Percentiles rank a stretch among this genome's conserved stretches.
These are phyloP conservation scores for Aspergillus fumigatiaffinis DNA, from an alignment of 2,329 filamentous ascomycete genomes.

Conservation along the genomic window DNA sequence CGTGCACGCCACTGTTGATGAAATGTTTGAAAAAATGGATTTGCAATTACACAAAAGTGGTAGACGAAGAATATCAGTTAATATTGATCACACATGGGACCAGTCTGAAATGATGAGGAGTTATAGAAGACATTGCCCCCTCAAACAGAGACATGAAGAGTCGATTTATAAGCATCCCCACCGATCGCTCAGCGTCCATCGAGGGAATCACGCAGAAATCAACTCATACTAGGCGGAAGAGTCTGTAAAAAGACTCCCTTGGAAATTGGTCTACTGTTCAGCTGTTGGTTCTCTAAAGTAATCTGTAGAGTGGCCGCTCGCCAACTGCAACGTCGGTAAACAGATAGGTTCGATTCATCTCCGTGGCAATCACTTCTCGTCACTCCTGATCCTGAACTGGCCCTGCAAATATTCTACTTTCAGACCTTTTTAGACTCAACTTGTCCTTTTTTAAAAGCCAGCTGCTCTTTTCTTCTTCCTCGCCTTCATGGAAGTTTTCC, in stretches of 20 bases:
- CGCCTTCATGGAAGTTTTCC: conserved; percentile 24
- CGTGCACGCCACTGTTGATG: background rate
- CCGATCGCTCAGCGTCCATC: background rate
- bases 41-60: background rate
- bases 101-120: background rate
- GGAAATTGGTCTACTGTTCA: background rate
- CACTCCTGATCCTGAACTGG: no score
- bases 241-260: background rate
- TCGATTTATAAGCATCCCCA: background rate
- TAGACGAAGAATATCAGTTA: background rate
- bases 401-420: no score
- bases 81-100: background rate
- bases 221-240: background rate
- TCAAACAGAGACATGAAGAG: background rate
- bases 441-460: conserved; percentile 33
- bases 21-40: background rate
- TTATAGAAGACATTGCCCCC: background rate
- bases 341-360: background rate
- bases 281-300: background rate
- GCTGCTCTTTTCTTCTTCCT: conserved; percentile 40
- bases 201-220: background rate
- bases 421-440: background rate
- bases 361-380: background rate
- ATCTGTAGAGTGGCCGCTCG: background rate
- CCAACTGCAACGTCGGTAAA: background rate